These are phyloP conservation scores for Penicillium manginii DNA, from an alignment of 495 filamentous ascomycete genomes.

Conservation along the genomic window DNA sequence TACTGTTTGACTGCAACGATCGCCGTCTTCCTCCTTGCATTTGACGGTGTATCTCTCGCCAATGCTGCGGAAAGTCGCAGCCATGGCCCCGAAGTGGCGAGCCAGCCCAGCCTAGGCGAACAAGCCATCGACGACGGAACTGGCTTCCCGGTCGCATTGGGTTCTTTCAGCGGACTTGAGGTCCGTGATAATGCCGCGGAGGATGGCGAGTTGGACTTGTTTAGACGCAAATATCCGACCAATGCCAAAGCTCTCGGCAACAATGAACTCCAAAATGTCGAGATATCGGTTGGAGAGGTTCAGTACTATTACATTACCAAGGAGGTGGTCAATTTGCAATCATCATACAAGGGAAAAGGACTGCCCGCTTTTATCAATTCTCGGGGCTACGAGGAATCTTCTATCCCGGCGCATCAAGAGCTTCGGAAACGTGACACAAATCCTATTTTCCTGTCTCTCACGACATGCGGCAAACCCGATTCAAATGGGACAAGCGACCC, in stretches of 20 bases:
- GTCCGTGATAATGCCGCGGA: conserved; percentile 31
- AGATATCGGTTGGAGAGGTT: conserved; percentile 60
- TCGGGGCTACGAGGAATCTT: conserved; percentile 10
- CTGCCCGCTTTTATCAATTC: conserved; percentile 42
- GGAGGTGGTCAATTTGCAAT: conserved; percentile 39
- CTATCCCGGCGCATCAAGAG: conserved; percentile 18
- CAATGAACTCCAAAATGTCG: conserved; percentile 55
- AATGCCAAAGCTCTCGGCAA: conserved; percentile 58
- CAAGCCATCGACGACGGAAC: conserved; percentile 21
- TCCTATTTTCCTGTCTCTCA: conserved; percentile 77
- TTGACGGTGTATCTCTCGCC: conserved; percentile 57
- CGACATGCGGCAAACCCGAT: conserved; percentile 74
- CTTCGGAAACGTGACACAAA: conserved; percentile 26
- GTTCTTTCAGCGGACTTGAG: conserved; percentile 40
- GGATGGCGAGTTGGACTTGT: conserved; percentile 57
- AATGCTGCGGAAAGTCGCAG: conserved; percentile 58
- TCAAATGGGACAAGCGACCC: conserved; percentile 39
- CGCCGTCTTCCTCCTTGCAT: conserved; percentile 55
- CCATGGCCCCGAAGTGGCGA: conserved; percentile 46
- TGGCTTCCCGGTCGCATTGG: conserved; percentile 33
- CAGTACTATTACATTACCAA: conserved; percentile 60
- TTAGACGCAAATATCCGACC: conserved; percentile 58
- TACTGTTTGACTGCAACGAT: conserved; percentile 69
- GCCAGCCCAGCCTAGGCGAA: conserved; percentile 39
- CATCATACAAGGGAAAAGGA: conserved; percentile 32